Evolutionary conservation across 495 filamentous ascomycete genomes (phyloP), one percentile per base, ranked within the genome.

Genomic region (Alectoria sarmentosa): DNA sequence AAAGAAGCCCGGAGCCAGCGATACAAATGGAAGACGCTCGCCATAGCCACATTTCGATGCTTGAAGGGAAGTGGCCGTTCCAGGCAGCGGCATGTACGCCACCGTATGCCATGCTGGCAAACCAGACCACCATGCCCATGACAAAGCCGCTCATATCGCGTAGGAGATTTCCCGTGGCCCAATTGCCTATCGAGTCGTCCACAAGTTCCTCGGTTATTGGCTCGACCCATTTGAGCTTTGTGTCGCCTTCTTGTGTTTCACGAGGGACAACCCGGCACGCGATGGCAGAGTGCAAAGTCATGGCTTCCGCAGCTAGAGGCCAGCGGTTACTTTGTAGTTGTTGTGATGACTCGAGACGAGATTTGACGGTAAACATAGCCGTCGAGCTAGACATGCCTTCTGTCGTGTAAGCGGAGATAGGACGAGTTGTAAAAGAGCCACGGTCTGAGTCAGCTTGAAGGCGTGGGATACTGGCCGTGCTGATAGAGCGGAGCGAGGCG

Each of bases 41-140:
- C 75, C 75, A 76, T 26, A 76, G 62, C 30, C 68, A 32, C 23
- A 38, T 56, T 54, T 76, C 75, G 9, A 58, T 63, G 1, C 38
- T 3, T 0, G 73, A 61, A 1, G 75, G 73, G 58, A 76, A 77
- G 3, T 60, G 28, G 37, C 41, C 68, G 59, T 74, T 65, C 75
- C 75, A 77, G 0, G 66, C 70, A 13, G 70, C 30, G 42, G 72
- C 38, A 44, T 73, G 76, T 8, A 75, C 65, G 38, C 49, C 65
- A 17, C 65, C 60, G 38, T 70, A 73, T 2, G 67, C 26, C 6
- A 76, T 48, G 8, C 34, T 48, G 13, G 67, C 64, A 38, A 28
- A 38, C 60, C 67, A 66, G 8, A 66, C 17, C 4, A 61, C 46
- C 60, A 69, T 66, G 36, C 64, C 60, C 54, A 66, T 55, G 19